These are phyloP conservation scores for Coniochaeta hoffmannii DNA, from an alignment of 2,329 filamentous ascomycete species.

Conservation along the genomic window DNA sequence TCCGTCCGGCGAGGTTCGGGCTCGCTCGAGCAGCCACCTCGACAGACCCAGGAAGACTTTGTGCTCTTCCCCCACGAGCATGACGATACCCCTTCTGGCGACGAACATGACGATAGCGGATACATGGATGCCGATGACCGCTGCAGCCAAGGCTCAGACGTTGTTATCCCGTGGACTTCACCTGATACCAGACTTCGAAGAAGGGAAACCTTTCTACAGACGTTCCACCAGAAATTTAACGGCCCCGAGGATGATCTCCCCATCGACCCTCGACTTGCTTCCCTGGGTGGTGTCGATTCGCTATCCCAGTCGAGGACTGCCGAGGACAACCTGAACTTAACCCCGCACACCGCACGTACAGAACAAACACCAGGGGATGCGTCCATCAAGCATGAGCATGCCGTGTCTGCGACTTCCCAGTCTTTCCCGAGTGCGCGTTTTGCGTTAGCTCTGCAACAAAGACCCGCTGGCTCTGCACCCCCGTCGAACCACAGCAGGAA, in stretches of 20 bases:
- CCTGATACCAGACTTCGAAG: slow-evolving; percentile 16
- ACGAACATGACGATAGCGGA: slow-evolving; percentile 8
- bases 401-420: neutral
- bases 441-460: neutral
- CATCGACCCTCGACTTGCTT: slow-evolving; percentile 12
- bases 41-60: slow-evolving; percentile 12
- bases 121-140: slow-evolving; percentile 5
- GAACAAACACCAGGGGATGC: neutral
- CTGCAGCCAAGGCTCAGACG: slow-evolving; percentile 5
- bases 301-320: neutral
- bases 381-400: neutral
- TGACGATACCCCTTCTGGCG: slow-evolving; percentile 10
- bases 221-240: slow-evolving; percentile 16
- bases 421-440: neutral
- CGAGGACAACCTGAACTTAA: neutral
- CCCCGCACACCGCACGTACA: neutral
- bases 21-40: neutral
- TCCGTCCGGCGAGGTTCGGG: neutral
- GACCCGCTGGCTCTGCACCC: neutral
- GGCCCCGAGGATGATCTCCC: slow-evolving; percentile 3
- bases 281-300: slow-evolving; percentile 2
- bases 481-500: neutral
- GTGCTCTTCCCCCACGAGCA: slow-evolving; percentile 14
- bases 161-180: slow-evolving; percentile 14
- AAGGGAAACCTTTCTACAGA: slow-evolving; percentile 17